phyloP scores from a whole-genome alignment of 352 stramenopile species.

The Phytophthora macrochlamydospora region DNA sequence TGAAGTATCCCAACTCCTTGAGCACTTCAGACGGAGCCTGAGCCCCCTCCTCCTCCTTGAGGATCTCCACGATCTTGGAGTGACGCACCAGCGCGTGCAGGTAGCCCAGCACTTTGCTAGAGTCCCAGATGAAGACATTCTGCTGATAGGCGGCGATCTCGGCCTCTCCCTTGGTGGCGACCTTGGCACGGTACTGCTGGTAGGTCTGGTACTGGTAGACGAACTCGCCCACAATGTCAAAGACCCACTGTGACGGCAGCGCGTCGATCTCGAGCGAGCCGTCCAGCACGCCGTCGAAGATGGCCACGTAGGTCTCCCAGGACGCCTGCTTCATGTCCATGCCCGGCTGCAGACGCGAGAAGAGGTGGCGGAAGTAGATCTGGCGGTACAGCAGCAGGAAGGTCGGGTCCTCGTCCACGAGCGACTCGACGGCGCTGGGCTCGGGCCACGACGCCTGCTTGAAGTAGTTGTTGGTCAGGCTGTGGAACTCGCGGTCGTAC shows the following conservation, averaged over 20 bases:
- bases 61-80: slow-evolving; percentile 92
- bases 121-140: slow-evolving; percentile 94
- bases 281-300: slow-evolving; percentile 95
- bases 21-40: slow-evolving; percentile 68
- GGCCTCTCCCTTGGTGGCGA: slow-evolving; percentile 63
- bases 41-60: slow-evolving; percentile 57
- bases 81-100: slow-evolving; percentile 92
- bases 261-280: slow-evolving; percentile 79
- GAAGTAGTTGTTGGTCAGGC: slow-evolving; percentile 94
- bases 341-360: slow-evolving; percentile 88
- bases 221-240: slow-evolving; percentile 99
- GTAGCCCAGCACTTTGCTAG: slow-evolving; percentile 96
- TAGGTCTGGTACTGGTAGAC: slow-evolving; percentile 99
- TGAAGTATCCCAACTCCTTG: slow-evolving; percentile 96
- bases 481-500: slow-evolving; percentile 90
- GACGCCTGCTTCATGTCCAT: slow-evolving; percentile 92
- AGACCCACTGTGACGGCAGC: slow-evolving; percentile 96
- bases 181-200: slow-evolving; percentile 94
- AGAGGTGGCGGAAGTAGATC: slow-evolving; percentile 97
- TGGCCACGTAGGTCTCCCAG: slow-evolving; percentile 93
- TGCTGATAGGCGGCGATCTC: slow-evolving; percentile 65
- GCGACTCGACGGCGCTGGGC: slow-evolving; percentile 80
- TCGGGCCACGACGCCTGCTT: slow-evolving; percentile 94
- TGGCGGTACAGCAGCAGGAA: slow-evolving; percentile 97
- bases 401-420: slow-evolving; percentile 87